Conservation (phyloP, 805 yeast genomes). For the Metahyphopichia silvanorum region DNA sequence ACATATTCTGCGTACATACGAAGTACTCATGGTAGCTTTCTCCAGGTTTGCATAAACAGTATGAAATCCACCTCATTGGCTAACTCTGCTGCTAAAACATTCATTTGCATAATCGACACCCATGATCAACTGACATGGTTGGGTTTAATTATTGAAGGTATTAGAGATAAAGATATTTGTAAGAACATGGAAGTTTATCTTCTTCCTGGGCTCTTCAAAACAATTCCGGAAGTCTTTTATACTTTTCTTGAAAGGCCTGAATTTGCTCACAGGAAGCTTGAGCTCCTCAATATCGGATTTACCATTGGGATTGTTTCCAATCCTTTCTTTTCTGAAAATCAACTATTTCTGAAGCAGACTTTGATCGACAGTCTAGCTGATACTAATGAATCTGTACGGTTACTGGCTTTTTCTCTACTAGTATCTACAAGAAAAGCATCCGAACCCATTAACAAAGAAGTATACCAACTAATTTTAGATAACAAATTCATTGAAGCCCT, state of each 20-base stretch:
- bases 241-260: conserved; percentile 27
- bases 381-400: conserved; percentile 38
- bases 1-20: conserved; percentile 40
- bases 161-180: conserved; percentile 29
- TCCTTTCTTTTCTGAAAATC: conserved; percentile 6
- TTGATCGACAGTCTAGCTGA: conserved; percentile 44
- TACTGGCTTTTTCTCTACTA: conserved; percentile 58
- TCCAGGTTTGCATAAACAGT: conserved; percentile 42
- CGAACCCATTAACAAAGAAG: conserved; percentile 44
- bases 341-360: conserved; percentile 2
- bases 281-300: conserved; percentile 56
- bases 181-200: conserved; percentile 56
- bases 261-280: conserved; percentile 23
- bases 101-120: conserved; percentile 33
- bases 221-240: conserved; percentile 42
- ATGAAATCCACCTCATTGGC: conserved; percentile 63
- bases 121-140: too few relatives aligned
- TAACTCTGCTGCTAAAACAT: conserved; percentile 59
- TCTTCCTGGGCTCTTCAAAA: conserved; percentile 59
- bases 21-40: conserved; percentile 42
- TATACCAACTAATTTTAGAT: conserved; percentile 42
- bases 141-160: conserved; percentile 26
- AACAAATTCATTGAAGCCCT: conserved; percentile 42
- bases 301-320: conserved; percentile 26
- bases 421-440: conserved; percentile 63